Evolutionary conservation across 306 rosid species (phyloP).

Genomic region (Urtica urens): DNA sequence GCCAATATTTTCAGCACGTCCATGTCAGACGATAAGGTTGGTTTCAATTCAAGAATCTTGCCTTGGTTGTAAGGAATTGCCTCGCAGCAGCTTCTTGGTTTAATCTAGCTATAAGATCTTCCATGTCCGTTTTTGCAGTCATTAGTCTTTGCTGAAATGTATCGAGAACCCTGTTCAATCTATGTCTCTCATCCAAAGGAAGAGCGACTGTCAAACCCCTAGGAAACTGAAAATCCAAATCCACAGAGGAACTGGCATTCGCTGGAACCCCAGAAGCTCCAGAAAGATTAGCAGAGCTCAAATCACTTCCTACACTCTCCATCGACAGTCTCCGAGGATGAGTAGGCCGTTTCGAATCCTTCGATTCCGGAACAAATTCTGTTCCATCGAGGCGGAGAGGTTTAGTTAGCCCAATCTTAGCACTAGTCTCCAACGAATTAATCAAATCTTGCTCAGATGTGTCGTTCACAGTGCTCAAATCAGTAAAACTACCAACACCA

Average conservation of each 20-base stretch:
- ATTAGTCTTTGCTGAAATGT: conserved; percentile 53
- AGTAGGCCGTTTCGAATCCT: conserved; percentile 25
- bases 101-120: conserved; percentile 76
- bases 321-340: conserved; percentile 32
- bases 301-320: conserved; percentile 48
- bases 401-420: conserved; percentile 21
- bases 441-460: conserved; percentile 22
- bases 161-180: conserved; percentile 51
- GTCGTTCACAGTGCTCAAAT: conserved; percentile 29
- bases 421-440: conserved; percentile 22
- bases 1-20: not conserved
- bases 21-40: not conserved
- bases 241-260: conserved; percentile 14
- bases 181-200: conserved; percentile 43
- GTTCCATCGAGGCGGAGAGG: conserved; percentile 57
- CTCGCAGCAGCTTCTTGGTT: conserved; percentile 78
- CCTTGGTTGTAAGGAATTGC: conserved; percentile 73
- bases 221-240: conserved; percentile 16
- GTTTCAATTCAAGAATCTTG: conserved; percentile 1
- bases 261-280: conserved; percentile 28
- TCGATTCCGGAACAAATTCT: conserved; percentile 28
- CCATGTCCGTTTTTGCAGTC: conserved; percentile 57
- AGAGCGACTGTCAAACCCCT: conserved; percentile 30
- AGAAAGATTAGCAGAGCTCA: conserved; percentile 26
- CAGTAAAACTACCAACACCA: conserved; percentile 25